These are phyloP conservation scores for Fusarium pseudograminearum DNA, from an alignment of 2,329 filamentous ascomycete species.

Conservation along the genomic window DNA sequence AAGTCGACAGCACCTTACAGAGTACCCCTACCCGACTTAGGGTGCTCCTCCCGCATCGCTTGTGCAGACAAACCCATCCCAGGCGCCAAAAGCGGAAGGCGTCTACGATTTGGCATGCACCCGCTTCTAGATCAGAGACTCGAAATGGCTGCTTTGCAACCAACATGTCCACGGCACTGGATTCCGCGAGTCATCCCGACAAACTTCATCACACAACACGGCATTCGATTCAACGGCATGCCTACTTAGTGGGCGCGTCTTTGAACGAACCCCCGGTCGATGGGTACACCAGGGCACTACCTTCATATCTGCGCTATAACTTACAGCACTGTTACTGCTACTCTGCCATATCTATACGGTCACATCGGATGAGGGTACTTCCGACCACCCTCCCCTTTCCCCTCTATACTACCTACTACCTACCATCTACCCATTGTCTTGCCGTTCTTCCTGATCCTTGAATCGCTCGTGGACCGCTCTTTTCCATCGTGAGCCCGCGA, in stretches of 20 bases:
- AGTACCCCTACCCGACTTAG: conserved; percentile 15
- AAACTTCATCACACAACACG: conserved; percentile 25
- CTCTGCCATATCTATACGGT: conserved; percentile 2
- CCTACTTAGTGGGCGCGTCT: conserved; percentile 41
- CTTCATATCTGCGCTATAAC: not conserved
- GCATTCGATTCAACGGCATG: conserved; percentile 42
- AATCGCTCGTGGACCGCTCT: conserved; percentile 31
- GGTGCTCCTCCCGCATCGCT: conserved; percentile 29
- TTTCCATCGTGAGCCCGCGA: conserved; percentile 32
- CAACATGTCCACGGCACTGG: conserved; percentile 30
- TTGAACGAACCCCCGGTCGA: conserved; percentile 19
- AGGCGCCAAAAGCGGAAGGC: conserved; percentile 47
- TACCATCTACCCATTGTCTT: not conserved
- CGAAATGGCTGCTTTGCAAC: conserved; percentile 9
- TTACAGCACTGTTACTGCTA: not conserved
- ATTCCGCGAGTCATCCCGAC: conserved; percentile 28
- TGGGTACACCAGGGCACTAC: not conserved
- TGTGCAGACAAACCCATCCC: conserved; percentile 26
- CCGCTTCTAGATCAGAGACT: conserved; percentile 23
- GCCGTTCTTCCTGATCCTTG: conserved; percentile 31
- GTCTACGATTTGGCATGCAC: conserved; percentile 41
- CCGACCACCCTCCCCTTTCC: conserved; percentile 18
- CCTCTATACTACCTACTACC: conserved; percentile 5
- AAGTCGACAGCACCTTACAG: conserved; percentile 2
- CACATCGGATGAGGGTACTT: conserved; percentile 20